A percentile compares a stretch with the other conserved stretches of the same genome.
Conservation (phyloP, 1,139 yeast species). For the Pichiaceae sp. region DNA sequence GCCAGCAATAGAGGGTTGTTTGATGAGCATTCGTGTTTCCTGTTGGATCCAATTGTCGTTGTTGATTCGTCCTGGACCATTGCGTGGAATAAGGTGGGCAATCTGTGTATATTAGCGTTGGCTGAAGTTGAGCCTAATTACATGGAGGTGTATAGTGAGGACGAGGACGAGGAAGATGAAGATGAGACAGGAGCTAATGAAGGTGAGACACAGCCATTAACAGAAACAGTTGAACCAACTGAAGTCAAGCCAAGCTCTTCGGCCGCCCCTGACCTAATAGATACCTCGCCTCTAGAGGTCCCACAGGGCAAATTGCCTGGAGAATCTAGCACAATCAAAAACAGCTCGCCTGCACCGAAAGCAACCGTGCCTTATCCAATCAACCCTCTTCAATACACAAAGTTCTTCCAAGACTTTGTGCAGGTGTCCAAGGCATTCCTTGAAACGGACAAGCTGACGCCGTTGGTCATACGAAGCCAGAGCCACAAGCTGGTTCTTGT, state of each 20-base stretch:
- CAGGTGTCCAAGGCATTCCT: constrained; percentile 51
- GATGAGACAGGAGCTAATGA: constrained; percentile 5
- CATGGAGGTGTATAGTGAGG: constrained; percentile 21
- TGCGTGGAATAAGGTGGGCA: constrained; percentile 18
- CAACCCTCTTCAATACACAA: constrained; percentile 47
- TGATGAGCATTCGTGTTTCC: constrained; percentile 5
- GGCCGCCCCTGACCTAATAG: not conserved
- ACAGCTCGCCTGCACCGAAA: not conserved
- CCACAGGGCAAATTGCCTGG: not conserved
- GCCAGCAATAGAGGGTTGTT: not conserved
- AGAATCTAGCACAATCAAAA: not conserved
- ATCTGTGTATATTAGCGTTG: constrained; percentile 17
- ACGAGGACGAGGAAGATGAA: constrained; percentile 20
- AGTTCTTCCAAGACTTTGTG: constrained; percentile 44
- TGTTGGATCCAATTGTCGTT: constrained; percentile 19
- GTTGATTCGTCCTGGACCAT: constrained; percentile 21
- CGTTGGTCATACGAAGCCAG: constrained; percentile 54
- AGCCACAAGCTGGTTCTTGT: constrained; percentile 56
- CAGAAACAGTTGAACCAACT: not conserved
- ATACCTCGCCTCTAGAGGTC: not conserved
- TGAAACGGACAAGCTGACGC: constrained; percentile 42
- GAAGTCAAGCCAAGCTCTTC: not conserved
- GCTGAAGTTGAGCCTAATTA: constrained; percentile 11
- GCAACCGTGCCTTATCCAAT: constrained; percentile 8
- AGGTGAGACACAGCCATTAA: constrained; percentile 4